A percentile compares a stretch with the other conserved stretches of the same genome.
These are phyloP conservation scores for Gastrolobium villosum DNA, from an alignment of 306 rosid species.

Conservation along the genomic window DNA sequence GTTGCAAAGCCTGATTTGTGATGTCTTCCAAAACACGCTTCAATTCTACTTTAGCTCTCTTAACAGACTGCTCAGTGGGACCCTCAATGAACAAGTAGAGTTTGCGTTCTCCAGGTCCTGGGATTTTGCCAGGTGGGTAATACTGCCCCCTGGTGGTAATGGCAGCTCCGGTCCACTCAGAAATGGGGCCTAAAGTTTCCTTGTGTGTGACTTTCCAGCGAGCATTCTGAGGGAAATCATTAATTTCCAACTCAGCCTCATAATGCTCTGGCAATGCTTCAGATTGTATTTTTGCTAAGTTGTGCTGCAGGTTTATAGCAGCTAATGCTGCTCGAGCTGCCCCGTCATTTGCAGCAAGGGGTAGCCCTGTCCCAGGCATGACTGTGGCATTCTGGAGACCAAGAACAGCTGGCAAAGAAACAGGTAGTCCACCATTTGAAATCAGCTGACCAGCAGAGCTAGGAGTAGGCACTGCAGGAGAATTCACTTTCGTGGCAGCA, in stretches of 20 bases:
- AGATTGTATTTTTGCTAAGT: constrained; percentile 84
- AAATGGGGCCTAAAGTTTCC: constrained; percentile 93
- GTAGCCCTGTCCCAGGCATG: constrained; percentile 68
- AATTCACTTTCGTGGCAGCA: constrained; percentile 74
- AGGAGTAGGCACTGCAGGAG: constrained; percentile 65
- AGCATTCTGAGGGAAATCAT: constrained; percentile 98
- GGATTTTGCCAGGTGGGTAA: constrained; percentile 79
- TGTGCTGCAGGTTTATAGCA: constrained; percentile 91
- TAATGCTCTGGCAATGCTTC: constrained; percentile 94
- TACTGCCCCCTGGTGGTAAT: constrained; percentile 96
- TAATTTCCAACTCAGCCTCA: constrained; percentile 93
- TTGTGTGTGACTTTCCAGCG: constrained; percentile 98
- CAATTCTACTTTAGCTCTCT: constrained; percentile 89
- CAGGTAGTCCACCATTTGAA: constrained; percentile 73
- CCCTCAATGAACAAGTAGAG: constrained; percentile 95
- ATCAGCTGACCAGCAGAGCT: constrained; percentile 65
- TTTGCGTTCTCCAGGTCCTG: constrained; percentile 96
- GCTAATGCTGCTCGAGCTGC: constrained; percentile 91
- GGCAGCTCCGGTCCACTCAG: constrained; percentile 98
- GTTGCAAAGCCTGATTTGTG: constrained; percentile 85
- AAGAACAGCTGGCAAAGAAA: constrained; percentile 69
- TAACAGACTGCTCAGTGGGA: constrained; percentile 89
- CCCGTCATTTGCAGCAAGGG: constrained; percentile 67
- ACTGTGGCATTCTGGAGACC: constrained; percentile 68
- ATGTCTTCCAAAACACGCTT: constrained; percentile 94